These are phyloP conservation scores for Aspergillus neotritici DNA, from an alignment of 2,329 filamentous ascomycete species.

Conservation along the genomic window DNA sequence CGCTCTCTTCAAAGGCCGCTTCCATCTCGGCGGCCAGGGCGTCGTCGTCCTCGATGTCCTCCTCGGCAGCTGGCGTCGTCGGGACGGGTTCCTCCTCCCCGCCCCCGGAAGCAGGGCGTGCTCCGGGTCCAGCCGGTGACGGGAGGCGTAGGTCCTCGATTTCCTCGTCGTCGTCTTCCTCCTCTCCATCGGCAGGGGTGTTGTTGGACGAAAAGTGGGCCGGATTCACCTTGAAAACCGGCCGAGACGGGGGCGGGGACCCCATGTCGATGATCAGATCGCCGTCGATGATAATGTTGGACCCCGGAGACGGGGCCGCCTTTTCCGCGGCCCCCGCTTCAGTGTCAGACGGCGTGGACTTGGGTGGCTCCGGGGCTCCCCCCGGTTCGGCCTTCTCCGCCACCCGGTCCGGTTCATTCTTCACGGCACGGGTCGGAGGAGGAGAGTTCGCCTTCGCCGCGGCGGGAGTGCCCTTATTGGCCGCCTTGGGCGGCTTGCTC, in stretches of 20 bases:
- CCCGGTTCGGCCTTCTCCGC: conserved; percentile 10
- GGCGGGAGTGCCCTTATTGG: conserved; percentile 14
- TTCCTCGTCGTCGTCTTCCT: conserved; percentile 38
- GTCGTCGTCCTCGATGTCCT: conserved; percentile 42
- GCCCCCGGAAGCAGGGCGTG: conserved; percentile 9
- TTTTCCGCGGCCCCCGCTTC: conserved; percentile 30
- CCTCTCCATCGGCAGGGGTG: conserved; percentile 33
- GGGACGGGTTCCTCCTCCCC: conserved; percentile 13
- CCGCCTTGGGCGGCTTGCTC: conserved; percentile 18
- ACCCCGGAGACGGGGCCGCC: conserved; percentile 30
- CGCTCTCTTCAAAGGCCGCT: conserved; percentile 46
- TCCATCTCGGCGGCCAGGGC: conserved; percentile 55
- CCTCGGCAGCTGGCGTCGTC: conserved; percentile 21
- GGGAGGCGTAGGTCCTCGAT: conserved; percentile 35
- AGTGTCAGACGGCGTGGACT: conserved; percentile 29
- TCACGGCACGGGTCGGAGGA: conserved; percentile 15
- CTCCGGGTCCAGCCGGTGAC: conserved; percentile 29
- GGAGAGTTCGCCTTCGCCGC: conserved; percentile 19
- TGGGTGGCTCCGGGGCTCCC: conserved; percentile 19
- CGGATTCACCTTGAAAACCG: conserved; percentile 36
- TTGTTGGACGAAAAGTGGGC: conserved; percentile 40
- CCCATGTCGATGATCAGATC: conserved; percentile 47
- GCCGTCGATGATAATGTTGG: conserved; percentile 44
- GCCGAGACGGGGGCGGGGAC: conserved; percentile 39
- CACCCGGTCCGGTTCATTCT: conserved; percentile 1